Conservation (phyloP, 1,139 yeast species). For the Suhomyces bolitotheri region DNA sequence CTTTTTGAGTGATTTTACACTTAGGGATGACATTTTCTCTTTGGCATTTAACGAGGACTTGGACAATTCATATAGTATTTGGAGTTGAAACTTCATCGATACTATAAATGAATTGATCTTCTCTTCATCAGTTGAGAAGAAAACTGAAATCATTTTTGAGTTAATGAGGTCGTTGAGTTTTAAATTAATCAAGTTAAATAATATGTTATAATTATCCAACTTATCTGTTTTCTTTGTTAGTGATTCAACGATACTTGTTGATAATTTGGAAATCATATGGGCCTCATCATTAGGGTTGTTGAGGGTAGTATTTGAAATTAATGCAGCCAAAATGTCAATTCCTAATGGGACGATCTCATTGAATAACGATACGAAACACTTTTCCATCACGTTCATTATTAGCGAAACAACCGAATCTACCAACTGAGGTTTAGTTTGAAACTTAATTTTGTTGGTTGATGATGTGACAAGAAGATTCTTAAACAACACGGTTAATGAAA, state of each 20-base stretch:
- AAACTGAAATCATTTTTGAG: constrained; percentile 23
- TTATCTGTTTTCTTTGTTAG: background rate
- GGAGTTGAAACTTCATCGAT: constrained; percentile 33
- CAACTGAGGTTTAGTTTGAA: constrained; percentile 27
- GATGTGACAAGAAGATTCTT: constrained; percentile 22
- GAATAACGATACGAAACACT: constrained; percentile 36
- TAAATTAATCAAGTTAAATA: constrained; percentile 13
- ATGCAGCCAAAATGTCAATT: constrained; percentile 32
- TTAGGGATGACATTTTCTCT: constrained; percentile 13
- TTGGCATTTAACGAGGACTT: constrained; percentile 9
- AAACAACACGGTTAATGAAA: constrained; percentile 41
- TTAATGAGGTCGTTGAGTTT: constrained; percentile 31
- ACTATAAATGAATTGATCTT: constrained; percentile 29
- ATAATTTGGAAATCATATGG: constrained; percentile 3
- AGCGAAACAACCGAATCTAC: constrained; percentile 26
- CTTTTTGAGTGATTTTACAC: constrained; percentile 15
- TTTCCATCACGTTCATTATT: constrained; percentile 22
- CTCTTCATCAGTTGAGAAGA: constrained; percentile 36
- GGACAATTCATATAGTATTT: constrained; percentile 22
- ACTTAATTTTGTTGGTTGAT: constrained; percentile 16
- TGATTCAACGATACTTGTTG: constrained; percentile 1
- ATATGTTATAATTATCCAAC: constrained; percentile 8
- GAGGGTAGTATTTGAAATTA: constrained; percentile 14
- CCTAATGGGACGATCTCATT: constrained; percentile 33
- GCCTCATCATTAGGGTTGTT: constrained; percentile 9